phyloP scores from a whole-genome alignment of 176 grass and related monocot species.

The Dendrocalamus sinicus region DNA sequence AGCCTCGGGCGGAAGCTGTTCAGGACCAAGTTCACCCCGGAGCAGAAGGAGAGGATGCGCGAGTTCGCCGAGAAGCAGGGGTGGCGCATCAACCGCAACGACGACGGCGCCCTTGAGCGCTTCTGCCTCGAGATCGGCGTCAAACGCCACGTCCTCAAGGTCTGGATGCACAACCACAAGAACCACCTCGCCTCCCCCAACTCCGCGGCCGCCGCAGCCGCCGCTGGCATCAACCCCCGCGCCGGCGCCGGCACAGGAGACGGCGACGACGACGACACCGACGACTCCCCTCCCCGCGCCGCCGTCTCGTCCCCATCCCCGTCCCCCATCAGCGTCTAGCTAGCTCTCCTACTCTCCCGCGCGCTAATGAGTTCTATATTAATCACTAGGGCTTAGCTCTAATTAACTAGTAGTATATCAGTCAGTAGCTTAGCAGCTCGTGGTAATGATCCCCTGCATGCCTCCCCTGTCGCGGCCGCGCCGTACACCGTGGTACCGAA shows the following conservation, averaged over 20 bases:
- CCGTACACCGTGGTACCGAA: slow-evolving; percentile 19
- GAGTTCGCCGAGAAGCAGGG: slow-evolving; percentile 84
- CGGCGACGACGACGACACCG: slow-evolving; percentile 52
- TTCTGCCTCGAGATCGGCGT: slow-evolving; percentile 97
- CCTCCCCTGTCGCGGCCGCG: slow-evolving; percentile 38
- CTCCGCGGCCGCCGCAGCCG: neutral
- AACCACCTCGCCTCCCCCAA: slow-evolving; percentile 57
- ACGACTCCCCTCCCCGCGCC: slow-evolving; percentile 59
- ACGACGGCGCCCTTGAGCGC: slow-evolving; percentile 79
- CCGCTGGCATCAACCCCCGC: neutral
- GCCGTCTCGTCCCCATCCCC: slow-evolving; percentile 55
- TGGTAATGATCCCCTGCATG: neutral
- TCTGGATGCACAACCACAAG: slow-evolving; percentile 99
- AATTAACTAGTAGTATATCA: slow-evolving; percentile 25
- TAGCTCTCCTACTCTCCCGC: neutral
- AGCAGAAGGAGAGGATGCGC: slow-evolving; percentile 94
- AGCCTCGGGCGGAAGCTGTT: slow-evolving; percentile 60
- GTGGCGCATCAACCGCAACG: slow-evolving; percentile 83
- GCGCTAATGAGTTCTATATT: slow-evolving; percentile 17
- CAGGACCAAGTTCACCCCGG: slow-evolving; percentile 81
- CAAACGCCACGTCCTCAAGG: slow-evolving; percentile 84
- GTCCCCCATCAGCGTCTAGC: slow-evolving; percentile 63
- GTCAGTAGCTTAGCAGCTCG: neutral
- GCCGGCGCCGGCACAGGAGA: neutral
- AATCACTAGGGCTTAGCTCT: slow-evolving; percentile 28